Percentiles rank a stretch among this genome's conserved stretches.
These are phyloP conservation scores for Emergomyces pasteurianus DNA, from an alignment of 2,329 filamentous ascomycete species.

Conservation along the genomic window DNA sequence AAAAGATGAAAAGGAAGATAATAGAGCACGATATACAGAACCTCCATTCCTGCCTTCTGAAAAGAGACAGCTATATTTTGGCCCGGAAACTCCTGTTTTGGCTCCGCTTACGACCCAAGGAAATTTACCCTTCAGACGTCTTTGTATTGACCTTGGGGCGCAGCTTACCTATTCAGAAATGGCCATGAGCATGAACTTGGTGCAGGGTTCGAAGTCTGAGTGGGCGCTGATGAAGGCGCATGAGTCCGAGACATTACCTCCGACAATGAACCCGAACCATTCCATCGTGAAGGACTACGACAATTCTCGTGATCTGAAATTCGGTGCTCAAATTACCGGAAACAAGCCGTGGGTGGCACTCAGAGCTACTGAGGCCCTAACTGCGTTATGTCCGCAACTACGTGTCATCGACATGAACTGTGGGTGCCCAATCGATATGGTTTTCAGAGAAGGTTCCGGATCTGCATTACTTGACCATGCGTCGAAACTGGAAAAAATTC, in stretches of 20 bases:
- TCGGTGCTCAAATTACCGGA: slow-evolving; percentile 84
- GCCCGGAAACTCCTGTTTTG: slow-evolving; percentile 81
- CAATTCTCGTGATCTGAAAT: slow-evolving; percentile 69
- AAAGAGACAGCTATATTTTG: slow-evolving; percentile 89
- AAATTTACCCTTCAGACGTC: slow-evolving; percentile 83
- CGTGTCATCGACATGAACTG: slow-evolving; percentile 93
- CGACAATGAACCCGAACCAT: slow-evolving; percentile 46
- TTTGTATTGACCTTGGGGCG: slow-evolving; percentile 80
- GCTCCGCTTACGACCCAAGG: slow-evolving; percentile 94
- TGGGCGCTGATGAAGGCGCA: slow-evolving; percentile 95
- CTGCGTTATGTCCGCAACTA: slow-evolving; percentile 64
- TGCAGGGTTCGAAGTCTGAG: slow-evolving; percentile 82
- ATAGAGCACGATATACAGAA: slow-evolving; percentile 70
- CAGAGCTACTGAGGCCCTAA: slow-evolving; percentile 75
- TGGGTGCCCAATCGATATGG: slow-evolving; percentile 90
- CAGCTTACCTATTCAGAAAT: slow-evolving; percentile 97
- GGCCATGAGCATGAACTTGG: slow-evolving; percentile 80
- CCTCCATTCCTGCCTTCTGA: slow-evolving; percentile 82
- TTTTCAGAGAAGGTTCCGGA: slow-evolving; percentile 77
- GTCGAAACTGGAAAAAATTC: slow-evolving; percentile 83
- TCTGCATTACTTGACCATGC: slow-evolving; percentile 83
- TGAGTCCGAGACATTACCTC: slow-evolving; percentile 64
- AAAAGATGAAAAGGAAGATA: slow-evolving; percentile 47
- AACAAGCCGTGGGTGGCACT: slow-evolving; percentile 85
- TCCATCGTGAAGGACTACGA: slow-evolving; percentile 64